Conservation (phyloP, 805 yeast species). For the Candida fluviatilis region DNA sequence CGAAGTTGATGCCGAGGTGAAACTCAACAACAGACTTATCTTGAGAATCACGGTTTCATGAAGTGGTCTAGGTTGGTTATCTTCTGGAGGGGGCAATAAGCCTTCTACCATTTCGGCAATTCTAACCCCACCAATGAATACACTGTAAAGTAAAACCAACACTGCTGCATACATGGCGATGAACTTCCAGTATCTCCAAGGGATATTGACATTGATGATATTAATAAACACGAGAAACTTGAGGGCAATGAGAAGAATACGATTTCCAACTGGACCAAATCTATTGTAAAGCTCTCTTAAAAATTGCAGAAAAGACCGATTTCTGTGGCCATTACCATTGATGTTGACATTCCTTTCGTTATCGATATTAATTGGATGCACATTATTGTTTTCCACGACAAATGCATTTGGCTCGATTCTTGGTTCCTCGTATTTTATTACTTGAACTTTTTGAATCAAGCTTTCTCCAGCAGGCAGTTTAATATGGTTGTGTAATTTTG, state of each 20-base stretch:
- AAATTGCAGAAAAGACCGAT: conserved; percentile 2
- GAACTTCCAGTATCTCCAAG: conserved; percentile 4
- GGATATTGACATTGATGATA: conserved; percentile 4
- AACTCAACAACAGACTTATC: not conserved
- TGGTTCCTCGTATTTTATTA: conserved; percentile 11
- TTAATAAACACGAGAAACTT: conserved; percentile 6
- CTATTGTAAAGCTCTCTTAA: conserved; percentile 1
- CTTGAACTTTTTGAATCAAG: conserved; percentile 23
- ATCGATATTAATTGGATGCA: not conserved
- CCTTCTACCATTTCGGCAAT: conserved; percentile 3
- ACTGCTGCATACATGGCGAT: conserved; percentile 1
- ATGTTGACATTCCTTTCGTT: not conserved
- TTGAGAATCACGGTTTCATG: not conserved
- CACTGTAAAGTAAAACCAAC: not conserved
- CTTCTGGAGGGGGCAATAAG: conserved; percentile 1
- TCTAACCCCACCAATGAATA: conserved; percentile 2
- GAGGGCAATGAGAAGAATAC: conserved; percentile 4
- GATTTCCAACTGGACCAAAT: conserved; percentile 4
- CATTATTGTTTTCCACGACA: not conserved
- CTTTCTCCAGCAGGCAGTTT: conserved; percentile 11
- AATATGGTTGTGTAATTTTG: conserved; percentile 19
- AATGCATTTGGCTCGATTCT: too few species aligned
- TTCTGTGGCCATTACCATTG: not conserved
- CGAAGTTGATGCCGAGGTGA: conserved; percentile 1
- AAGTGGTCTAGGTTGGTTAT: conserved; percentile 1